A percentile compares a stretch with the other conserved stretches of the same genome.
These are phyloP conservation scores for Dothistroma pini DNA, from an alignment of 2,329 filamentous ascomycete species.

Conservation along the genomic window DNA sequence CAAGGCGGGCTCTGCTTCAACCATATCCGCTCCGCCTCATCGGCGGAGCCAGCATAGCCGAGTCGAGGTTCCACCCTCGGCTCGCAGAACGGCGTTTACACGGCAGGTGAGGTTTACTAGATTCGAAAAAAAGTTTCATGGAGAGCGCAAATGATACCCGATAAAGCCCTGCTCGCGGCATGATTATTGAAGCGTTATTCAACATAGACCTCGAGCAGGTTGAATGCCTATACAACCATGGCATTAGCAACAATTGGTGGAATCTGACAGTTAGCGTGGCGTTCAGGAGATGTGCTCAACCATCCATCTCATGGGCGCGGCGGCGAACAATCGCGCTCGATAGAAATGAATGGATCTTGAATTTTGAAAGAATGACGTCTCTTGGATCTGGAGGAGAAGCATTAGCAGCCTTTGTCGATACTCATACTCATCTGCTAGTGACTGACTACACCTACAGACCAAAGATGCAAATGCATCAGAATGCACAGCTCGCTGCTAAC, in stretches of 20 bases:
- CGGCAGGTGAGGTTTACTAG: constrained; percentile 9
- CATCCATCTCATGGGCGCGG: constrained; percentile 24
- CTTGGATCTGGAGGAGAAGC: not conserved
- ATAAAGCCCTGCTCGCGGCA: constrained; percentile 26
- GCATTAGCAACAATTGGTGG: constrained; percentile 9
- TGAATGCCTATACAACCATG: constrained; percentile 9
- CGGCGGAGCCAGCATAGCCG: constrained; percentile 10
- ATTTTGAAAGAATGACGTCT: not conserved
- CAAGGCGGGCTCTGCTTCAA: not conserved
- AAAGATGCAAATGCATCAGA: constrained; percentile 3
- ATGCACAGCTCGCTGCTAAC: not conserved
- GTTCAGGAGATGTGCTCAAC: constrained; percentile 29
- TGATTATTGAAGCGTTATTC: constrained; percentile 23
- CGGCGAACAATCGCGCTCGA: constrained; percentile 20
- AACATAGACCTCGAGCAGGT: constrained; percentile 28
- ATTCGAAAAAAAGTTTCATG: constrained; percentile 18
- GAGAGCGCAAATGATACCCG: constrained; percentile 28
- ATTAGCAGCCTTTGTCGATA: not conserved
- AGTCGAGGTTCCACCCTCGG: constrained; percentile 16
- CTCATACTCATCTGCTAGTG: not conserved
- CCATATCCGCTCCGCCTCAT: constrained; percentile 9
- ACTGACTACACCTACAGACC: not conserved
- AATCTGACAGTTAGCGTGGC: constrained; percentile 28
- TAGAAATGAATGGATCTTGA: constrained; percentile 19
- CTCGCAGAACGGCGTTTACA: constrained; percentile 18